Conservation (phyloP, 768 basidiomycete species). For the Imleria badia region DNA sequence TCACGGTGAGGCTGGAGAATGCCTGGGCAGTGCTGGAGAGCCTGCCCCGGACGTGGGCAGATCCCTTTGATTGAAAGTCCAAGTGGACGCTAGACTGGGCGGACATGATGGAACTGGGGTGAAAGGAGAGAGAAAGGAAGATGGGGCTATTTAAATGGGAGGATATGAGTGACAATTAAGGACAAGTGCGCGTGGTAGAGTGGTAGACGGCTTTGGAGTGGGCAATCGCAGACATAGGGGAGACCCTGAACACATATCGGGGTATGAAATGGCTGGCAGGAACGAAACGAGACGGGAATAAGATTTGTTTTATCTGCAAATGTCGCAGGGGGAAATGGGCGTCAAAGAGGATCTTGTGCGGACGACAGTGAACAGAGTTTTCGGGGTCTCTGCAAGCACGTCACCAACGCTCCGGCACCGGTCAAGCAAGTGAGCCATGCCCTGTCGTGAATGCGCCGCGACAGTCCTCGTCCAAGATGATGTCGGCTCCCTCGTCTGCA, state of each 20-base stretch:
- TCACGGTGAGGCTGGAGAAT: conserved; percentile 66
- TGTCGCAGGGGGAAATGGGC: no score
- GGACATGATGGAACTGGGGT: conserved; percentile 46
- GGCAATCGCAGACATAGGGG: background rate
- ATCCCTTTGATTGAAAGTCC: conserved; percentile 63
- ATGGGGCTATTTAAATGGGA: conserved; percentile 35
- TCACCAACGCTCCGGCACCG: background rate
- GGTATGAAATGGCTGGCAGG: conserved; percentile 5
- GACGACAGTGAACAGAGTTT: conserved; percentile 21
- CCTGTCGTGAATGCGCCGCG: conserved; percentile 56
- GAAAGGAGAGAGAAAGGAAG: conserved; percentile 12
- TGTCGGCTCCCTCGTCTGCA: conserved; percentile 63
- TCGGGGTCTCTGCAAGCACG: conserved; percentile 18
- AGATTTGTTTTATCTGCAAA: no score
- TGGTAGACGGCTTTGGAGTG: background rate
- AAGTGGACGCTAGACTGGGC: conserved; percentile 38
- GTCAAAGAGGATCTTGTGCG: conserved; percentile 12
- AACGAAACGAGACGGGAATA: background rate
- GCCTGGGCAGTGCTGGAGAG: conserved; percentile 60
- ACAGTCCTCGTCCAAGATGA: conserved; percentile 55
- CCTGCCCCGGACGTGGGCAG: conserved; percentile 62
- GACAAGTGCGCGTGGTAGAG: background rate
- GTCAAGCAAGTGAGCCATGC: conserved; percentile 6
- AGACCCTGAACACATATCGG: conserved; percentile 29
- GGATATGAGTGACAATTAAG: background rate